Evolutionary conservation across 768 basidiomycete genomes (phyloP), one percentile per base, ranked within the genome.

Genomic region (Russula sp.): DNA sequence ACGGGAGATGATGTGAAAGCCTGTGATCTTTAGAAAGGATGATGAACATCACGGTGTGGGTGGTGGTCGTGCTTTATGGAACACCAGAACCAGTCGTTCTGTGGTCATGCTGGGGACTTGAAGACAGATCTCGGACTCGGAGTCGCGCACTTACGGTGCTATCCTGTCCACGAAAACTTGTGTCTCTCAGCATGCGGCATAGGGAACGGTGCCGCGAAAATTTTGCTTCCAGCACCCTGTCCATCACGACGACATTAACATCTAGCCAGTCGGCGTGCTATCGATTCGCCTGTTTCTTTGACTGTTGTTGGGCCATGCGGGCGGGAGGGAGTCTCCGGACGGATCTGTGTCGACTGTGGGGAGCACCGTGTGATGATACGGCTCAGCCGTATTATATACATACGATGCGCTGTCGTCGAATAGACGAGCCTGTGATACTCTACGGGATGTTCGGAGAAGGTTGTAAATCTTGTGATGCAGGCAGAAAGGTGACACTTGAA

Each of bases 21-120:
- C n/a, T n/a, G n/a, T n/a, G n/a, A n/a, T n/a, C n/a, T n/a, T n/a
- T n/a, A n/a, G n/a, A n/a, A n/a, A n/a, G n/a, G n/a, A n/a, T n/a
- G n/a, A n/a, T n/a, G n/a, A n/a, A n/a, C n/a, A n/a, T n/a, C n/a
- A n/a, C n/a, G n/a, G n/a, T n/a, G n/a, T n/a, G n/a, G n/a, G n/a
- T n/a, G n/a, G 73, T 51, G 76, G 20, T 77, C 70, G 49, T 68
- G 67, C 50, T 77, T 78, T 58, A 76, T 63, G n/a, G n/a, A n/a
- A 32, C 76, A 77, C 77, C 77, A 79, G 66, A 77, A 77, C 49
- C 73, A 69, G 62, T 78, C 76, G 54, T 70, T 70, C 68, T 69
- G 69, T 1, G 70, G 70, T 43, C 58, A 69, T 3, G 9, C 9
- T 68, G 62, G 60, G 53, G 7, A n/a, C 3, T 16, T 3, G 8